Evolutionary conservation across 2,329 filamentous ascomycete genomes (phyloP).

Genomic region (Onygenales sp.): DNA sequence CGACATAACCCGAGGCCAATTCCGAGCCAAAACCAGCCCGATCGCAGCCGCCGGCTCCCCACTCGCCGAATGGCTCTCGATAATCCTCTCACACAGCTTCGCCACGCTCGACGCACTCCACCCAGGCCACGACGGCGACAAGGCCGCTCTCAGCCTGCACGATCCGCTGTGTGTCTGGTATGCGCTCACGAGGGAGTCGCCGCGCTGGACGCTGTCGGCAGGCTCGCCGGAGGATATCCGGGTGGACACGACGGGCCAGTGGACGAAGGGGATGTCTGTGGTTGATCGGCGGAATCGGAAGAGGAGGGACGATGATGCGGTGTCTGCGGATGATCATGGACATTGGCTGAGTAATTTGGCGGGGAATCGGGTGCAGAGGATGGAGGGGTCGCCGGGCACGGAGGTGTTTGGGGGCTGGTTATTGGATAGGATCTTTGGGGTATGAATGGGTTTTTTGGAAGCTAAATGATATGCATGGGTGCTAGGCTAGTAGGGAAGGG

Average conservation of each 20-base stretch:
- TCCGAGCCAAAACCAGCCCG: constrained; percentile 47
- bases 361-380: constrained; percentile 73
- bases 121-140: constrained; percentile 40
- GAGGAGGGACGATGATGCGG: constrained; percentile 38
- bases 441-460: constrained; percentile 5
- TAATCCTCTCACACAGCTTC: constrained; percentile 64
- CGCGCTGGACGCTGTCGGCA: constrained; percentile 34
- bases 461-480: neutral
- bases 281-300: constrained; percentile 58
- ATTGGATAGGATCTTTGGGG: constrained; percentile 56
- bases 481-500: neutral
- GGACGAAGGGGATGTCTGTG: constrained; percentile 87
- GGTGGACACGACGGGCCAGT: constrained; percentile 83
- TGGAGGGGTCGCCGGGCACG: constrained; percentile 59
- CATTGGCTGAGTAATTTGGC: constrained; percentile 65
- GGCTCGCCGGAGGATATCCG: constrained; percentile 67
- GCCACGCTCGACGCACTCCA: constrained; percentile 56
- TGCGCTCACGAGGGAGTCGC: constrained; percentile 45
- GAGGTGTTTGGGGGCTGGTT: constrained; percentile 57
- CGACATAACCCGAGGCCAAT: constrained; percentile 52
- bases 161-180: constrained; percentile 77
- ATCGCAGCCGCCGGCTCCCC: constrained; percentile 56
- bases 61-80: constrained; percentile 61
- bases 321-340: constrained; percentile 60
- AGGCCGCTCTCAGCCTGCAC: constrained; percentile 56